Evolutionary conservation across 805 yeast genomes (phyloP), one percentile per base, ranked within the genome.

Genomic region (Candida tallmaniae): DNA sequence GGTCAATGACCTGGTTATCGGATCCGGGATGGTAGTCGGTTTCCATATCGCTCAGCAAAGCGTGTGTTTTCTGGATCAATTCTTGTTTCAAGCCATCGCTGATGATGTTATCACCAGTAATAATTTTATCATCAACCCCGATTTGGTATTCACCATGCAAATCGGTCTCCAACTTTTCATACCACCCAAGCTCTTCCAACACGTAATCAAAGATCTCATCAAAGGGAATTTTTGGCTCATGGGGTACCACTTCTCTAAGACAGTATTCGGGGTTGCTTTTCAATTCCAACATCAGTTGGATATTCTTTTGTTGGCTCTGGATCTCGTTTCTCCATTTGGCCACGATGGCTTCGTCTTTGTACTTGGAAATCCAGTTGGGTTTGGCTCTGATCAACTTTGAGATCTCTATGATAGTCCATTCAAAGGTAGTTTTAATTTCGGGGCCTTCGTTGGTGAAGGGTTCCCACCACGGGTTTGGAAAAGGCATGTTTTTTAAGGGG

Each of bases 21-120:
- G 65, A 52, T 4, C 53, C 54, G 9, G 70, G 70, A 38, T 63
- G 70, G 42, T 57, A 64, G 36, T 64, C 68, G 13, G 35, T 39
- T n/a, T 35, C 45, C 31, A 46, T 43, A 35, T 42, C 40, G 5
- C 36, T 36, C 12, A 35, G 32, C 24, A 52, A 45, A 16, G 40
- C 45, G 12, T 42, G 32, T 3, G 44, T 35, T 14, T 41, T 42
- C 2, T 20, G 15, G 17, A 16, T 8, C 13, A 60, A 45, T 9
- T 22, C 15, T 5, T 15, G n/a, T 30, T 42, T 49, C 5, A 38
- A 10, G 0, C 29, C 32, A 10, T 27, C 27, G 7, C 32, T 35
- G 19, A 60, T 40, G 4, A 46, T 46, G 1, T 27, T 23, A 37
- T 52, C 59, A 12, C 52, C 39, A 20, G 18, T 36, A n/a, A 44